phyloP scores from a whole-genome alignment of 306 rosid species.

The Ochetophila trinervis region DNA sequence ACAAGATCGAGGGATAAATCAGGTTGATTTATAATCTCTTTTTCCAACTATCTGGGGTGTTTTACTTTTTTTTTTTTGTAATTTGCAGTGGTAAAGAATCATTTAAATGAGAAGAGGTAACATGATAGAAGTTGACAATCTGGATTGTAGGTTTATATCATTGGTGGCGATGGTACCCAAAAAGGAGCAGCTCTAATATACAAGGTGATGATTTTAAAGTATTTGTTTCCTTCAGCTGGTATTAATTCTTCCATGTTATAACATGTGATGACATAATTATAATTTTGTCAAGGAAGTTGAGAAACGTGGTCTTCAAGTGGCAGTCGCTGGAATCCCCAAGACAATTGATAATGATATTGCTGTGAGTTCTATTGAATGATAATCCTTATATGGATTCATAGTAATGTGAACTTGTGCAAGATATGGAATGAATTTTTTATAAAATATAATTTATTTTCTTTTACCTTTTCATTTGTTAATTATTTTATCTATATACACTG shows the following conservation, averaged over 20 bases:
- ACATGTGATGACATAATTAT: slow-evolving; percentile 29
- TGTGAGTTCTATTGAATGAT: slow-evolving; percentile 47
- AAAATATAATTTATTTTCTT: neutral
- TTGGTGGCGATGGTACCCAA: slow-evolving; percentile 98
- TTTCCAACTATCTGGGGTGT: slow-evolving; percentile 13
- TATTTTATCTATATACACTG: neutral
- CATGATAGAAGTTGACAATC: slow-evolving; percentile 14
- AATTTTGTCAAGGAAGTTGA: slow-evolving; percentile 76
- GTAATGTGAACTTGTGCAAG: neutral
- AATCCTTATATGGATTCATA: neutral
- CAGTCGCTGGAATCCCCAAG: slow-evolving; percentile 95
- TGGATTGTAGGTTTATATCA: slow-evolving; percentile 68
- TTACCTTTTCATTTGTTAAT: neutral
- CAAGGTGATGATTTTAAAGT: slow-evolving; percentile 52
- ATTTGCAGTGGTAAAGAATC: slow-evolving; percentile 5
- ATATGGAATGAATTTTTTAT: neutral
- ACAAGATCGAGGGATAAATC: slow-evolving; percentile 87
- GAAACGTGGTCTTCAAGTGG: slow-evolving; percentile 83
- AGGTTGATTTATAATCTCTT: slow-evolving; percentile 43
- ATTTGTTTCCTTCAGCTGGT: slow-evolving; percentile 26
- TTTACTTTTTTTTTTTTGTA: slow-evolving; percentile 2
- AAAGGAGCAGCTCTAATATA: slow-evolving; percentile 79
- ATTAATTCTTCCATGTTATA: slow-evolving; percentile 18
- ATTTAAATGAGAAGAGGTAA: neutral
- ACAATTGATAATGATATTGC: slow-evolving; percentile 95